Evolutionary conservation across 306 rosid genomes (phyloP), one percentile per base, ranked within the genome.

Genomic region (Hippophae tibetana): DNA sequence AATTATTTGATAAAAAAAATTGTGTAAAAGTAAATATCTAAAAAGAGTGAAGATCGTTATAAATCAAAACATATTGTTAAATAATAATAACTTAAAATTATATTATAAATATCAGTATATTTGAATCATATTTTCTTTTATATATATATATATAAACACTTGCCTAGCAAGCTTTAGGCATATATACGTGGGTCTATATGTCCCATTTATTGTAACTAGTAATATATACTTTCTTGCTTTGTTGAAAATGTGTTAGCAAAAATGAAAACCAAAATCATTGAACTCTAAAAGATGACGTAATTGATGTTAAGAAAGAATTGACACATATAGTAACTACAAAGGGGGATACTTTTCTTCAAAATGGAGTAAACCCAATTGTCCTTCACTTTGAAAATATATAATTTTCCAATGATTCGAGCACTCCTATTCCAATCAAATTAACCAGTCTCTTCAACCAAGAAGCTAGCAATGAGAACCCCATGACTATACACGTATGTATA

Each of bases 391-490:
- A 54, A 56, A 61, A 72, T 31, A 2, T 31, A 77, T 82, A 79
- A 83, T 77, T 80, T 71, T 74, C 83, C 81, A 88, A 85, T 88
- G 83, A 85, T 82, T 82, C 85, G 74, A 73, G 67, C 74, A 26
- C 71, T n/a, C 70, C 70, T 60, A 69, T 72, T 79, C 78, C 68
- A 72, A 76, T 70, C 76, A 68, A 72, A 74, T 69, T 76, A 62
- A 62, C 67, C 50, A 51, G 26, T 72, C 73, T 58, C 58, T 68
- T 71, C 70, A 72, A 53, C 67, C 62, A 72, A 62, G 66, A 73
- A 69, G 53, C 65, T 71, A 64, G 53, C 65, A 74, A 64, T 8
- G 59, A 70, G 41, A n/a, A 10, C 25, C 63, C 74, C 70, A 47
- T 47, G n/a, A 7, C 9, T 6, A 47, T 9, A 47, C 12, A 47